Evolutionary conservation across 2,329 filamentous ascomycete species (phyloP).

Genomic region (Cladosporium phlei): DNA sequence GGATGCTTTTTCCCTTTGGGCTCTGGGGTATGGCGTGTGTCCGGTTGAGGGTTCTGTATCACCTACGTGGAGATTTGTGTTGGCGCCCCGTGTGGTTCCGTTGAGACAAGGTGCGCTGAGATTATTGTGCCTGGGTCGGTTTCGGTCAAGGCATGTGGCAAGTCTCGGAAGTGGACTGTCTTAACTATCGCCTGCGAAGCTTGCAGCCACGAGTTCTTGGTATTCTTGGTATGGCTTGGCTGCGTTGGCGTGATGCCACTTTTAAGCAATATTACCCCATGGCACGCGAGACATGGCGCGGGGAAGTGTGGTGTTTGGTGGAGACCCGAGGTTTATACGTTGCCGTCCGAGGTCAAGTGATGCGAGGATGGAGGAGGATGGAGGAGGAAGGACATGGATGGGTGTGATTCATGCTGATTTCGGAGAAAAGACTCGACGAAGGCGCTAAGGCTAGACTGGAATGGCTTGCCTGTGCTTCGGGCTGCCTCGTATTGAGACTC

Average conservation of each 20-base stretch:
- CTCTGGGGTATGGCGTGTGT: too few species aligned
- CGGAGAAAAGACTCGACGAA: too few species aligned
- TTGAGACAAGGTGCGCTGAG: not conserved
- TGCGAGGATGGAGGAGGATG: too few species aligned
- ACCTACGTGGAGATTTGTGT: too few species aligned
- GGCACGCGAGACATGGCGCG: slow-evolving; percentile 1
- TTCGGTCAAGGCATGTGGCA: not conserved
- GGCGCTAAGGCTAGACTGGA: too few species aligned
- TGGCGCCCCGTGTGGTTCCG: too few species aligned
- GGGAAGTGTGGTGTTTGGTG: not conserved
- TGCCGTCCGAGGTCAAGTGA: too few species aligned
- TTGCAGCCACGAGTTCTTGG: slow-evolving; percentile 5
- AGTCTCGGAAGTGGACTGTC: not conserved
- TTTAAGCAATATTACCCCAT: slow-evolving; percentile 1
- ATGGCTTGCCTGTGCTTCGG: too few species aligned
- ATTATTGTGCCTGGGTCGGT: not conserved
- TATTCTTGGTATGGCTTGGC: slow-evolving; percentile 4
- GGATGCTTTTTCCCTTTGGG: too few species aligned
- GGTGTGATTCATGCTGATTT: too few species aligned
- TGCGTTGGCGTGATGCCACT: not conserved
- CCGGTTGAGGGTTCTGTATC: too few species aligned
- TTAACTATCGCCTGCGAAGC: slow-evolving; percentile 5
- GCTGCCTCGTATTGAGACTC: not conserved
- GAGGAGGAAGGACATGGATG: too few species aligned
- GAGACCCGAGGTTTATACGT: slow-evolving; percentile 2